phyloP scores from a whole-genome alignment of 768 basidiomycete genomes.

The Boletus tylopilopsis region DNA sequence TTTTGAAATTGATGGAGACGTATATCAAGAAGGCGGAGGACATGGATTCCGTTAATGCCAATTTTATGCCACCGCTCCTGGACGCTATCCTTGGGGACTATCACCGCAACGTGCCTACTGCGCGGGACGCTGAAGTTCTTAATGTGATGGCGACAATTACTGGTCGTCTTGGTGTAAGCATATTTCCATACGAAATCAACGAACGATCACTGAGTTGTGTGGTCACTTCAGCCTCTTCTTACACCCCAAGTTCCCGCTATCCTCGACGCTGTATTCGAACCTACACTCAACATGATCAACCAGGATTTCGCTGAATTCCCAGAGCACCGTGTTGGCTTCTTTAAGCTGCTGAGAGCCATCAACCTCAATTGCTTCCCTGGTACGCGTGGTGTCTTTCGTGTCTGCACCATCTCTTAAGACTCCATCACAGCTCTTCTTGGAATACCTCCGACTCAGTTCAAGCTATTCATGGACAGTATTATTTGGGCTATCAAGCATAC shows the following conservation, averaged over 20 bases:
- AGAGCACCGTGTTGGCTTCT: conserved; percentile 96
- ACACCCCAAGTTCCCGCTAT: conserved; percentile 94
- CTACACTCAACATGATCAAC: conserved; percentile 97
- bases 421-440: conserved; percentile 58
- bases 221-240: conserved; percentile 57
- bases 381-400: conserved; percentile 32
- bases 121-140: conserved; percentile 94
- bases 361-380: conserved; percentile 95
- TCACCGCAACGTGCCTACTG: conserved; percentile 86
- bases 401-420: background rate
- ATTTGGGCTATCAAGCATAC: conserved; percentile 99
- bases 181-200: background rate
- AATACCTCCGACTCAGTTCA: conserved; percentile 91
- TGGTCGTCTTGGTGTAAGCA: conserved; percentile 76
- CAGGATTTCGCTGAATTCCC: conserved; percentile 99
- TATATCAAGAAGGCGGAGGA: conserved; percentile 98
- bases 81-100: conserved; percentile 99
- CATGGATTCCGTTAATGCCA: conserved; percentile 85
- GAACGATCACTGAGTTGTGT: conserved; percentile 4
- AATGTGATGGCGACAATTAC: conserved; percentile 98
- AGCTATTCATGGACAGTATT: conserved; percentile 96
- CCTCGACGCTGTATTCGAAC: conserved; percentile 95
- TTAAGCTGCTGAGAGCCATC: conserved; percentile 89
- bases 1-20: conserved; percentile 94
- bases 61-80: conserved; percentile 90